phyloP scores from a whole-genome alignment of 2,329 filamentous ascomycete species.

The Sporothrix variecibatus region DNA sequence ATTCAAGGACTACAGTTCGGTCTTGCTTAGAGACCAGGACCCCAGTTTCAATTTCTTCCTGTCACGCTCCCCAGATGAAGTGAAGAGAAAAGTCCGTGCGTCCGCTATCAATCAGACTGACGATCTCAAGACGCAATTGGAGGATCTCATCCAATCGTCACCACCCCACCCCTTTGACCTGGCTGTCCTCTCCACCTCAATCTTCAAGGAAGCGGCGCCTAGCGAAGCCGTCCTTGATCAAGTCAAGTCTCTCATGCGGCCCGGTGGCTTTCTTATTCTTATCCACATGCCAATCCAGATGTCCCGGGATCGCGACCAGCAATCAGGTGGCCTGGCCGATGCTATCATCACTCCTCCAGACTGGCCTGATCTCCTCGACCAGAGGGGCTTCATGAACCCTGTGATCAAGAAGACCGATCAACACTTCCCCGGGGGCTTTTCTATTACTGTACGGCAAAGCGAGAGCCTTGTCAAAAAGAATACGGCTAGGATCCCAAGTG shows the following conservation, averaged over 20 bases:
- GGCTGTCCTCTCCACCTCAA: conserved; percentile 34
- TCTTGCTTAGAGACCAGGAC: background rate
- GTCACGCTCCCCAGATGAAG: background rate
- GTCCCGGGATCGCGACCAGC: background rate
- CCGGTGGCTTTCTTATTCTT: conserved; percentile 39
- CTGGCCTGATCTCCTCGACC: conserved; percentile 40
- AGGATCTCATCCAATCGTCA: conserved; percentile 16
- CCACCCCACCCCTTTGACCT: conserved; percentile 33
- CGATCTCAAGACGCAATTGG: background rate
- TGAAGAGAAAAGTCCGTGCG: background rate
- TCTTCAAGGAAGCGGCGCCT: conserved; percentile 26
- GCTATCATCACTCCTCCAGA: conserved; percentile 35
- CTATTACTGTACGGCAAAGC: conserved; percentile 44
- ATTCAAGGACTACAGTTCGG: conserved; percentile 32
- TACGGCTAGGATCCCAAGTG: conserved; percentile 19
- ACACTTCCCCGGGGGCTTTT: conserved; percentile 38
- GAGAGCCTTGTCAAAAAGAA: conserved; percentile 32
- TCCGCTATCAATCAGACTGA: background rate
- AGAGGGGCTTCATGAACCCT: conserved; percentile 39
- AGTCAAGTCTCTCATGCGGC: conserved; percentile 34
- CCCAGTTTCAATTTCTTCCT: background rate
- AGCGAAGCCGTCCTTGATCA: conserved; percentile 28
- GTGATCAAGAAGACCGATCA: conserved; percentile 39
- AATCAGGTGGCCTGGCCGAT: background rate
- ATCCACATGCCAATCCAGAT: conserved; percentile 33